Evolutionary conservation across 116 monocot genomes (phyloP), one percentile per base, ranked within the genome.

Genomic region (Dioscorea cayenensis): DNA sequence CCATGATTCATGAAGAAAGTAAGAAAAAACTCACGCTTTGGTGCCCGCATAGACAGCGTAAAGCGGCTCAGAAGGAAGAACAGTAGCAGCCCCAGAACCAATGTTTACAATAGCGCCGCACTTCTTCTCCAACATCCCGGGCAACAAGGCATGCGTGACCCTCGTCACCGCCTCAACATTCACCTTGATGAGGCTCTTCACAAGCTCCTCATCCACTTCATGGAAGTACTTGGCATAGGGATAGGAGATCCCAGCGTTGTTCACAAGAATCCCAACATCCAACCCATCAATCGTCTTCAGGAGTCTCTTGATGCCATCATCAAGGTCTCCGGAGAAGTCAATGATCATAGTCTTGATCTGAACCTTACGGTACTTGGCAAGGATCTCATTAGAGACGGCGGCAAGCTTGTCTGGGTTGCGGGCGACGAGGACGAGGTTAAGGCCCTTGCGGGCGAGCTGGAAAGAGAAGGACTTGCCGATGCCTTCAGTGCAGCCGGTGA

Each of bases 401-500:
- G 62, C 49, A 32, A 95, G 84, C 72, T 87, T 92, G 36, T 80
- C 82, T 12, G 92, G 86, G 75, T 76, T 92, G 22, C 95, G 84
- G 63, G 89, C 95, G 65, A 95, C 89, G 36, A 92, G 87, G 23
- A 92, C 80, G 64, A 95, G 66, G 82, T 77, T 72, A 51, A 95
- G 77, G 20, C 85, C 85, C 16, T 63, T 59, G 11, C 76, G 74
- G 38, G 90, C 92, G 66, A 92, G 71, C 74, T 85, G 87, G 78
- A 92, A 87, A 51, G 92, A 84, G 80, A 96, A 75, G 38, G 85
- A 71, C 64, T 63, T 81, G 59, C 92, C 92, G 84, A 96, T 96
- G 59, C 95, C 95, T 80, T 92, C 89, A 7, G 90, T 92, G 51
- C 92, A 68, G 49, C 92, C 96, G 51, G 96, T 96, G 71, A 96